Conservation (phyloP, 169 alveolate species). For the Plasmodium knowlesi region DNA sequence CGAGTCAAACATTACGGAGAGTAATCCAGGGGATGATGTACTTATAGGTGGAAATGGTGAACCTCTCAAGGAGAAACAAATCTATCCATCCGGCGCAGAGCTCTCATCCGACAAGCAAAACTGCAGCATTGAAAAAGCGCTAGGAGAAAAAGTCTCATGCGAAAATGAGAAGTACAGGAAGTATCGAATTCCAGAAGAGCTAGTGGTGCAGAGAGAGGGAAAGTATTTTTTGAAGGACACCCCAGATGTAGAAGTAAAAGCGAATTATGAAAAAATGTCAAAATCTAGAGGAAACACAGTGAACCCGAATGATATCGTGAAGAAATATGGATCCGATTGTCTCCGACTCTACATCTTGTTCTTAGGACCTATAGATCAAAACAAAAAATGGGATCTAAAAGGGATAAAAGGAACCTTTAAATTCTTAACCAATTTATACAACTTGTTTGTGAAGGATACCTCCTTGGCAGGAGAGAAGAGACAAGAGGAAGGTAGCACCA, state of each 20-base stretch:
- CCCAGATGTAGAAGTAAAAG: slow-evolving; percentile 65
- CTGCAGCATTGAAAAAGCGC: not conserved
- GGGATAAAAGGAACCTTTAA: slow-evolving; percentile 81
- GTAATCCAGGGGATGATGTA: not conserved
- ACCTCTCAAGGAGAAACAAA: not conserved
- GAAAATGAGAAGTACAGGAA: slow-evolving; percentile 32
- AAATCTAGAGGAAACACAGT: slow-evolving; percentile 90
- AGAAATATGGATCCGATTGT: slow-evolving; percentile 89
- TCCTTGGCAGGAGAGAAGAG: not conserved
- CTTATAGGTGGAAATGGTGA: not conserved
- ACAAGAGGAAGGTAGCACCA: not conserved
- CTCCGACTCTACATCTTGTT: slow-evolving; percentile 88
- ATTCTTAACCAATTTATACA: slow-evolving; percentile 71
- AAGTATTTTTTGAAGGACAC: slow-evolving; percentile 46
- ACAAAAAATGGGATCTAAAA: slow-evolving; percentile 82
- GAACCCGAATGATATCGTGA: slow-evolving; percentile 82
- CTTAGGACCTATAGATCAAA: slow-evolving; percentile 89
- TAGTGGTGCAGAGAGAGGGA: slow-evolving; percentile 57
- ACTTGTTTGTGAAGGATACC: slow-evolving; percentile 23
- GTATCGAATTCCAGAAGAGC: slow-evolving; percentile 71
- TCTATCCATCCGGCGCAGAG: not conserved
- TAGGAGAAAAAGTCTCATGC: not conserved
- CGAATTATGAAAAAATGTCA: slow-evolving; percentile 89
- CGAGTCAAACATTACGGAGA: not conserved
- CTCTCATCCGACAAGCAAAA: not conserved